These are phyloP conservation scores for Guillardia theta DNA, from an alignment of 78 protist genomes.

Conservation along the genomic window DNA sequence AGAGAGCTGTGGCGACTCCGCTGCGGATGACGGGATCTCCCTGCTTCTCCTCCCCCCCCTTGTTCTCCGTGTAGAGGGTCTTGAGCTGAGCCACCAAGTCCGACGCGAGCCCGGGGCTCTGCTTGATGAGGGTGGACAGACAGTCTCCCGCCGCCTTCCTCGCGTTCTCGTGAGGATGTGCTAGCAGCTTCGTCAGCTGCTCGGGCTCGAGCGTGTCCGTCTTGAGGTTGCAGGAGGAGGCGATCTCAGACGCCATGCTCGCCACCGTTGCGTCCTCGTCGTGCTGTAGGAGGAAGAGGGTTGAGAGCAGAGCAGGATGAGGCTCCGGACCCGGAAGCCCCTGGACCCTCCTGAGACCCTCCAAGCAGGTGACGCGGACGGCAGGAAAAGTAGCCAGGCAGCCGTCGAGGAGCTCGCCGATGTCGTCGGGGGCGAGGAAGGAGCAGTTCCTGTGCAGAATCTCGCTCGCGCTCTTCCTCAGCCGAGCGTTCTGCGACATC, in stretches of 20 bases:
- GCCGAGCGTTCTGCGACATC: neutral
- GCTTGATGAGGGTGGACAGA: neutral
- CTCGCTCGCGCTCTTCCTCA: neutral
- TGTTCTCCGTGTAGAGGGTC: neutral
- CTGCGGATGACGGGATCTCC: neutral
- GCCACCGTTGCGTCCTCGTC: neutral
- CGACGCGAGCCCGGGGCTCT: conserved; percentile 5
- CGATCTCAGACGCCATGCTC: neutral
- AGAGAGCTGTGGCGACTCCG: conserved; percentile 9
- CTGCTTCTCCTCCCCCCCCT: neutral
- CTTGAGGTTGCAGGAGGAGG: neutral
- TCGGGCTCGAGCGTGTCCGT: neutral
- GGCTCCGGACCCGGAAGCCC: neutral
- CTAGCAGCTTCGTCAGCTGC: conserved; percentile 26
- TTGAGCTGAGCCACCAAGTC: neutral
- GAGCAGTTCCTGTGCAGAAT: neutral
- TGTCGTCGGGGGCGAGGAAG: neutral
- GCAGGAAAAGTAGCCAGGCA: neutral
- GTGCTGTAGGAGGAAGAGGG: conserved; percentile 1
- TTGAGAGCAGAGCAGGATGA: neutral
- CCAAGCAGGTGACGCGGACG: conserved; percentile 10
- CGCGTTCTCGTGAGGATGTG: neutral
- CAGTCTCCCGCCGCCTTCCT: neutral
- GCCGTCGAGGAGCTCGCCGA: conserved; percentile 12
- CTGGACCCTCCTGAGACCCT: neutral